These are phyloP conservation scores for Drosera capensis DNA, from an alignment of 148 eudicot species.

Conservation along the genomic window DNA sequence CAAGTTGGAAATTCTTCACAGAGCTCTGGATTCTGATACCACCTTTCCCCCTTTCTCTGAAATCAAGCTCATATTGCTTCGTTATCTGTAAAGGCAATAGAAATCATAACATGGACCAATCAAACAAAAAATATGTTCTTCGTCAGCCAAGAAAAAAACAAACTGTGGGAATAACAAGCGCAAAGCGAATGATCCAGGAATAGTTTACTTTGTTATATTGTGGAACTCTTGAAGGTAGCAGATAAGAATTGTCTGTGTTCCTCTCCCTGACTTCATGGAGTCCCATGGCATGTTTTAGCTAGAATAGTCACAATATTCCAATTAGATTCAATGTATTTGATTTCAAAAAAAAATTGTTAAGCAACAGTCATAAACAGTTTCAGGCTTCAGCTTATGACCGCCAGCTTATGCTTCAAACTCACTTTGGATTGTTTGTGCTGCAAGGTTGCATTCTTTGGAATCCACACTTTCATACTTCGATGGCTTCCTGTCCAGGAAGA, in stretches of 20 bases:
- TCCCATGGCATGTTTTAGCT: slow-evolving; percentile 43
- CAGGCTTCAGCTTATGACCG: not conserved
- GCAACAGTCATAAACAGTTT: too few relatives aligned
- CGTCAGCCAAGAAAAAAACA: too few relatives aligned
- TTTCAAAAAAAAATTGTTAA: too few relatives aligned
- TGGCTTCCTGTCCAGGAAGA: slow-evolving; percentile 79
- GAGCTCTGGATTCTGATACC: slow-evolving; percentile 68
- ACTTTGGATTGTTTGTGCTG: slow-evolving; percentile 53
- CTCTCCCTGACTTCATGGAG: slow-evolving; percentile 54
- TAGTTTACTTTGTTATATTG: slow-evolving; percentile 50
- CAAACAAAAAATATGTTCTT: too few relatives aligned
- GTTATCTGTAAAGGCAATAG: slow-evolving; percentile 25
- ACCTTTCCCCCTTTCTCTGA: slow-evolving; percentile 63
- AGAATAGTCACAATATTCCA: not conserved
- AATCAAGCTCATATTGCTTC: slow-evolving; percentile 79
- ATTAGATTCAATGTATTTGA: too few relatives aligned
- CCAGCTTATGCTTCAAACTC: not conserved
- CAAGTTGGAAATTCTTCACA: slow-evolving; percentile 78
- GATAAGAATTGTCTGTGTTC: slow-evolving; percentile 44
- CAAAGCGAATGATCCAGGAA: not conserved
- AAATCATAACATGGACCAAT: not conserved
- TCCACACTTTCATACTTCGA: slow-evolving; percentile 78
- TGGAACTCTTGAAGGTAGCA: slow-evolving; percentile 54
- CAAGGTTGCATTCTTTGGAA: slow-evolving; percentile 61
- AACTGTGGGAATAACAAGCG: not conserved